Conservation (phyloP, 371 early-diverging fungal genomes). For the Mortierella sp. region DNA sequence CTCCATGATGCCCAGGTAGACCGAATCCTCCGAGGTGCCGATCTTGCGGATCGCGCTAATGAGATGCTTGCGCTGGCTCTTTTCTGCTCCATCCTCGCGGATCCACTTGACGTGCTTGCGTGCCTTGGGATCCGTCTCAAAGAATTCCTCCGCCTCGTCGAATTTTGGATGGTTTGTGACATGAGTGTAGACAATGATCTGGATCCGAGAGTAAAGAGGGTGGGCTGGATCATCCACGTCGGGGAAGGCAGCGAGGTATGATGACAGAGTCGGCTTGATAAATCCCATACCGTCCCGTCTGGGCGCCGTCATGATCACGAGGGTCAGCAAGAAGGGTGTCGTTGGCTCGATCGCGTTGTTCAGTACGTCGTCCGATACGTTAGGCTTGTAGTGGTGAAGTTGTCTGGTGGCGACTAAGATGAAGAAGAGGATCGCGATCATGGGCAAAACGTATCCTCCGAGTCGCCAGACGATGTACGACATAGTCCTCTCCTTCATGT, state of each 20-base stretch:
- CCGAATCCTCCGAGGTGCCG: constrained; percentile 58
- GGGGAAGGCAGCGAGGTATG: constrained; percentile 68
- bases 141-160: constrained; percentile 61
- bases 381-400: constrained; percentile 58
- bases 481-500: not conserved
- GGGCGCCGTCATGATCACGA: constrained; percentile 75
- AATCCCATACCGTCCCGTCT: constrained; percentile 69
- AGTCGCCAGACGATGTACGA: constrained; percentile 21
- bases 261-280: constrained; percentile 65
- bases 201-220: constrained; percentile 67
- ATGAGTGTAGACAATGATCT: constrained; percentile 71
- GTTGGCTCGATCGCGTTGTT: constrained; percentile 56
- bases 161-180: constrained; percentile 69
- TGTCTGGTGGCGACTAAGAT: constrained; percentile 30
- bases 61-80: constrained; percentile 71
- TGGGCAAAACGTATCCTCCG: constrained; percentile 25
- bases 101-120: constrained; percentile 68
- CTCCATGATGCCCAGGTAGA: constrained; percentile 69
- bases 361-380: constrained; percentile 59
- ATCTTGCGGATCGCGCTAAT: constrained; percentile 64
- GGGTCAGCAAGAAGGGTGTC: constrained; percentile 63
- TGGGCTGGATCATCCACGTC: constrained; percentile 48
- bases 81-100: constrained; percentile 63
- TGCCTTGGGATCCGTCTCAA: constrained; percentile 62
- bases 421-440: constrained; percentile 15